These are phyloP conservation scores for Oidium heveae DNA, from an alignment of 2,329 filamentous ascomycete species.

Conservation along the genomic window DNA sequence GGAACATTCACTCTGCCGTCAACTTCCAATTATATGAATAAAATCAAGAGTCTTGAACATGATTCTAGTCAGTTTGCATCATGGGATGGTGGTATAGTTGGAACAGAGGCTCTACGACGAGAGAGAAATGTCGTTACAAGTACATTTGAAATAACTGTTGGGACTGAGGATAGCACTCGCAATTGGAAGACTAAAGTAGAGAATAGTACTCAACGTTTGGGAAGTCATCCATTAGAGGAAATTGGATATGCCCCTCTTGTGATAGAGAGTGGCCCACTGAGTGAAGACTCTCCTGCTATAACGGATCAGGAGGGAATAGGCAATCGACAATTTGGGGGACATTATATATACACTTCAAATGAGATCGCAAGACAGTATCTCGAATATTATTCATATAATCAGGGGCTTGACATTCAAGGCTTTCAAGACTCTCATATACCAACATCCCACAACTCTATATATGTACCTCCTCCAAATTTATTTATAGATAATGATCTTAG, in stretches of 20 bases:
- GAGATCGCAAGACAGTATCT: constrained; percentile 11
- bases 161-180: constrained; percentile 47
- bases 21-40: constrained; percentile 5
- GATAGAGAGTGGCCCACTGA: constrained; percentile 6
- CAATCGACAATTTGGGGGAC: background rate
- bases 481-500: constrained; percentile 35
- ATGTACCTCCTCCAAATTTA: constrained; percentile 34
- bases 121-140: constrained; percentile 84
- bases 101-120: constrained; percentile 63
- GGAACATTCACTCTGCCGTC: constrained; percentile 9
- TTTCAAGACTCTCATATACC: constrained; percentile 14
- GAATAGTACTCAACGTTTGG: background rate
- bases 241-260: constrained; percentile 3
- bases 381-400: constrained; percentile 10
- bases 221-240: background rate
- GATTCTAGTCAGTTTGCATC: constrained; percentile 23
- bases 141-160: constrained; percentile 66
- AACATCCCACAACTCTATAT: constrained; percentile 18
- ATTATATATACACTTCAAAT: background rate
- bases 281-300: constrained; percentile 5
- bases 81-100: constrained; percentile 47
- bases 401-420: constrained; percentile 4
- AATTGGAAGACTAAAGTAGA: constrained; percentile 10
- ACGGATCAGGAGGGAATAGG: background rate
- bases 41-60: constrained; percentile 13